Evolutionary conservation across 164 flowering plant genomes (phyloP), one percentile per base, ranked within the genome.

Genomic region (Hamamelis virginiana): DNA sequence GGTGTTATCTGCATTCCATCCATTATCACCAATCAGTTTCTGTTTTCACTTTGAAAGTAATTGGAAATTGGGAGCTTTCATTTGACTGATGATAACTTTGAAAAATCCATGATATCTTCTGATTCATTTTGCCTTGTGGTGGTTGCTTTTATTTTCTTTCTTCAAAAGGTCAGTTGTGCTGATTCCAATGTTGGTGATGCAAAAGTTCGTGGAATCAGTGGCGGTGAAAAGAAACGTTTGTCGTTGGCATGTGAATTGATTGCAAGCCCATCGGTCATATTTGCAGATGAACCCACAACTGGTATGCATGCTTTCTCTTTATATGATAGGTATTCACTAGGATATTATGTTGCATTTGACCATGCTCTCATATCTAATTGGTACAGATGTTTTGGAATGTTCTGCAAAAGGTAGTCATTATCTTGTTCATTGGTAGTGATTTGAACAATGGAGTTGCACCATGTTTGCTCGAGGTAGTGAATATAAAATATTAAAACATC

Each of bases 281-380:
- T 92, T 86, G 97, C 97, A 27, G 99, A 96, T 82, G 99, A 96
- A 78, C 99, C 99, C 41, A 92, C 99, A 11, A 91, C 98, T 53
- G 99, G 99, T 89, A 76, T 15, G 71, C 70, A 26, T 76, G 16
- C 70, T 46, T 66, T 55, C 11, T 64, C 18, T 51, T 44, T 27
- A 2, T 50, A 3, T 58, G 46, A 27, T 26, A 19, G 53, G 25
- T 13, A 5, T 25, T 52, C 46, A 27, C 38, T 16, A 9, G 12
- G 44, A 11, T 19, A 15, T 57, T 27, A 10, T 62, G 13, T 19
- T 51, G 19, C n/a, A n/a, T 51, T 51, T 18, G 55, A 18, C 18
- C 55, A 4, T 1, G 18, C 22, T 15, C 6, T 0, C 18, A 51
- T 51, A 51, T 19, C 16, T 15, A 51, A 19, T n/a, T 51, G 55